A percentile compares a stretch with the other conserved stretches of the same genome.
Conservation (phyloP, 2,329 filamentous ascomycete genomes). For the Fusarium pseudonygamai region DNA sequence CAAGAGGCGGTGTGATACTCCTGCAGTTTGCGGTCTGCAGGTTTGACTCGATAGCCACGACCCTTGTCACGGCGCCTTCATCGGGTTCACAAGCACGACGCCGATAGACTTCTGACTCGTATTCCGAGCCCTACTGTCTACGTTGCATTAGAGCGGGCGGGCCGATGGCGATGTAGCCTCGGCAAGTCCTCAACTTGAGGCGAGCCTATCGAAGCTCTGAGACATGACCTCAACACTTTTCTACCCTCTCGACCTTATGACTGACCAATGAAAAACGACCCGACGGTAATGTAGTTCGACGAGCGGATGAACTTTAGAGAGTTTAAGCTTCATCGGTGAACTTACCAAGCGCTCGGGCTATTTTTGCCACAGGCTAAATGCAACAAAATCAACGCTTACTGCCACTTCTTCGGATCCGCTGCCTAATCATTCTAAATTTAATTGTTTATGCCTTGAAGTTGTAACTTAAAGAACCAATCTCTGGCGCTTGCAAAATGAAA, state of each 20-base stretch:
- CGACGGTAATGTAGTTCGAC: too few relatives aligned
- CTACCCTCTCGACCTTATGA: too few relatives aligned
- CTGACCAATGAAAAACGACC: not conserved
- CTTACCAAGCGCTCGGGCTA: not conserved
- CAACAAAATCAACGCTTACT: not conserved
- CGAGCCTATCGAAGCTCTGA: not conserved
- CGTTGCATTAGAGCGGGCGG: not conserved
- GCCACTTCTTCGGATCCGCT: not conserved
- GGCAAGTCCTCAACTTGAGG: not conserved
- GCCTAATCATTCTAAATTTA: not conserved
- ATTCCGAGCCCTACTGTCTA: not conserved
- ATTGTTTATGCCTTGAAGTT: not conserved
- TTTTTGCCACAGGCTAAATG: not conserved
- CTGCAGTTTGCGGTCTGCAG: not conserved
- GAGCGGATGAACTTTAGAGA: fast-evolving
- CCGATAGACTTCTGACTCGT: not conserved
- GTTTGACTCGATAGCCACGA: not conserved
- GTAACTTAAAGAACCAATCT: fast-evolving
- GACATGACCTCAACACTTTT: too few relatives aligned
- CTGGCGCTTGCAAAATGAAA: not conserved
- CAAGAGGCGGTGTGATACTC: not conserved
- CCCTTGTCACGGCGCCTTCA: not conserved
- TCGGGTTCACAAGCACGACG: not conserved
- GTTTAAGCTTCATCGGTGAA: not conserved
- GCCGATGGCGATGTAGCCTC: not conserved